Evolutionary conservation across 1,139 yeast species (phyloP).

Genomic region (Pichia sp.): DNA sequence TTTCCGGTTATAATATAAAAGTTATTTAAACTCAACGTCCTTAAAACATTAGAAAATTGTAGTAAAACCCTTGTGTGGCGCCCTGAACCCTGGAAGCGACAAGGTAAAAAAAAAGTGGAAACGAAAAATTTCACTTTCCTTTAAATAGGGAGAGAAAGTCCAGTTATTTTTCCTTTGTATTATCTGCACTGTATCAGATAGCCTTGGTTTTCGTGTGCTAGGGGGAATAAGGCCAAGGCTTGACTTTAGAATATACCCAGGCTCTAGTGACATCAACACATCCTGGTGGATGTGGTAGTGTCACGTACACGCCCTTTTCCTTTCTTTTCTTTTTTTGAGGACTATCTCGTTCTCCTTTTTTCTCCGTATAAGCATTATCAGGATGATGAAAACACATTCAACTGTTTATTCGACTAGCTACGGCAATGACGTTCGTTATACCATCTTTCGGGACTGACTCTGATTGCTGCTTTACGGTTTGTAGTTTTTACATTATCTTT

Average conservation of each 20-base stretch:
- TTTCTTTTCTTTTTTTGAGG: too few relatives aligned
- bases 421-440: slow-evolving; percentile 87
- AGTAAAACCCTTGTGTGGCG: background rate
- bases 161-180: background rate
- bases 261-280: background rate
- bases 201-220: too few relatives aligned
- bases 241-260: too few relatives aligned
- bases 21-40: background rate
- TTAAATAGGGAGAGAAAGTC: background rate
- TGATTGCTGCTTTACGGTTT: background rate
- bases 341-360: too few relatives aligned
- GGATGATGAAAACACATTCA: slow-evolving; percentile 23
- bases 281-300: background rate
- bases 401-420: slow-evolving; percentile 63
- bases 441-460: slow-evolving; percentile 85
- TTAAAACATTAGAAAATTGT: background rate
- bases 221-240: too few relatives aligned
- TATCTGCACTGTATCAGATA: too few relatives aligned
- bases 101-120: background rate
- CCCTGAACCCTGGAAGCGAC: background rate
- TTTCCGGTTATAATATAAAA: background rate
- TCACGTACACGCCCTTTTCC: background rate
- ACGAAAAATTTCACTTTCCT: background rate
- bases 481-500: background rate
- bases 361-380: background rate